Evolutionary conservation across 2,329 filamentous ascomycete genomes (phyloP).

Genomic region (Fusarium hostae): DNA sequence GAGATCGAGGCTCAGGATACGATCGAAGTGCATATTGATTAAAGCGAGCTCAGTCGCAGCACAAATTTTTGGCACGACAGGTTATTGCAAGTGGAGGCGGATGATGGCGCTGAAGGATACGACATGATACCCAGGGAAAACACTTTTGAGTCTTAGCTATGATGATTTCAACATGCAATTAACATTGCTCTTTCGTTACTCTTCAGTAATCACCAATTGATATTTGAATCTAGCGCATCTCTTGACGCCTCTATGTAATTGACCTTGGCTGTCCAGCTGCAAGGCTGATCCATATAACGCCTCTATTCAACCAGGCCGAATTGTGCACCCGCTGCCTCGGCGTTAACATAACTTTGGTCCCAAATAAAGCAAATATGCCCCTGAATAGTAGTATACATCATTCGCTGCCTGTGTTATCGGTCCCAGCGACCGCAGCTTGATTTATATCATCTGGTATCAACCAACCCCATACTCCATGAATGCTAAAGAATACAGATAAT

Average conservation of each 20-base stretch:
- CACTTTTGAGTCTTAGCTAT: constrained; percentile 14
- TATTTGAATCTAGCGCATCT: constrained; percentile 14
- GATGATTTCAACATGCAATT: background rate
- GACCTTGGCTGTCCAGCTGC: constrained; percentile 15
- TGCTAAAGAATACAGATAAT: constrained; percentile 27
- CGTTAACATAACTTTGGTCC: constrained; percentile 10
- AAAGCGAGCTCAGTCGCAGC: background rate
- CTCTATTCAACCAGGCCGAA: constrained; percentile 31
- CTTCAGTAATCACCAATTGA: constrained; percentile 8
- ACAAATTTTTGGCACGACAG: constrained; percentile 1
- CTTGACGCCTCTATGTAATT: constrained; percentile 15
- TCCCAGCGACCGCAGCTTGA: constrained; percentile 13
- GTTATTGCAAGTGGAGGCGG: background rate
- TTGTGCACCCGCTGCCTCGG: constrained; percentile 17
- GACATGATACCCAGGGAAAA: constrained; percentile 48
- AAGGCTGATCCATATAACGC: constrained; percentile 17
- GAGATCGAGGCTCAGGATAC: constrained; percentile 81
- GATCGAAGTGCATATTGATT: constrained; percentile 71
- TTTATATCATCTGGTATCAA: constrained; percentile 18
- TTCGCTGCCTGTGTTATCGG: constrained; percentile 11
- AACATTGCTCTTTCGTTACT: background rate
- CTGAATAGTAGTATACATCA: constrained; percentile 20
- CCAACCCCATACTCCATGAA: constrained; percentile 32
- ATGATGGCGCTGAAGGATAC: constrained; percentile 35
- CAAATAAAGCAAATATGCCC: constrained; percentile 8